Evolutionary conservation across 2,329 filamentous ascomycete species (phyloP).

Genomic region (Nigrospora osmanthi): DNA sequence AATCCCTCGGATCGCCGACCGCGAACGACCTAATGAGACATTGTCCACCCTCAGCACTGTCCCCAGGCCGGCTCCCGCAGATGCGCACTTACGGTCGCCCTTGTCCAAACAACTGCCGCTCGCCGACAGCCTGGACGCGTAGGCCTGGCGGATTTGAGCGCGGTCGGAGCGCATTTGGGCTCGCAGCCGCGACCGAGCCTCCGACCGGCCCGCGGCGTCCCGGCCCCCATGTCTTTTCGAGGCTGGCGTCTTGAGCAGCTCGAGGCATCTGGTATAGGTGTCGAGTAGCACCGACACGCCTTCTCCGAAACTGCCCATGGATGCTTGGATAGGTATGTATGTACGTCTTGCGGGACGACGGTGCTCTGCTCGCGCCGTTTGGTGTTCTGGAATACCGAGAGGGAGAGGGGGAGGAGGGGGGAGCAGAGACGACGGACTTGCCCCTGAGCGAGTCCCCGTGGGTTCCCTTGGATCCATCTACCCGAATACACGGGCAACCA

Average conservation of each 20-base stretch:
- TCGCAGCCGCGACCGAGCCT: slow-evolving; percentile 20
- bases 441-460: no score
- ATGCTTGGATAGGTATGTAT: no score
- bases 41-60: neutral
- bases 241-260: slow-evolving; percentile 24
- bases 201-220: slow-evolving; percentile 9
- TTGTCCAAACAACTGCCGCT: slow-evolving; percentile 32
- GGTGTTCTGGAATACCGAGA: no score
- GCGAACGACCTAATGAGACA: slow-evolving; percentile 29
- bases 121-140: slow-evolving; percentile 30
- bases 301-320: slow-evolving; percentile 34
- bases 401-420: no score
- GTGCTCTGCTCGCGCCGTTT: no score
- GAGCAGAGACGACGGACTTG: no score
- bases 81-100: slow-evolving; percentile 36
- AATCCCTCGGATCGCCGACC: slow-evolving; percentile 30
- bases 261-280: slow-evolving; percentile 37
- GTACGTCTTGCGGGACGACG: neutral
- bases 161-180: slow-evolving; percentile 30
- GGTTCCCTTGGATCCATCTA: no score
- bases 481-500: no score
- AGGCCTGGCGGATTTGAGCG: slow-evolving; percentile 31
- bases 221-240: slow-evolving; percentile 4
- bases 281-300: slow-evolving; percentile 35
- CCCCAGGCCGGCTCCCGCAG: neutral